Evolutionary conservation across 2,329 filamentous ascomycete genomes (phyloP).

Genomic region (Aspergillus sp.): DNA sequence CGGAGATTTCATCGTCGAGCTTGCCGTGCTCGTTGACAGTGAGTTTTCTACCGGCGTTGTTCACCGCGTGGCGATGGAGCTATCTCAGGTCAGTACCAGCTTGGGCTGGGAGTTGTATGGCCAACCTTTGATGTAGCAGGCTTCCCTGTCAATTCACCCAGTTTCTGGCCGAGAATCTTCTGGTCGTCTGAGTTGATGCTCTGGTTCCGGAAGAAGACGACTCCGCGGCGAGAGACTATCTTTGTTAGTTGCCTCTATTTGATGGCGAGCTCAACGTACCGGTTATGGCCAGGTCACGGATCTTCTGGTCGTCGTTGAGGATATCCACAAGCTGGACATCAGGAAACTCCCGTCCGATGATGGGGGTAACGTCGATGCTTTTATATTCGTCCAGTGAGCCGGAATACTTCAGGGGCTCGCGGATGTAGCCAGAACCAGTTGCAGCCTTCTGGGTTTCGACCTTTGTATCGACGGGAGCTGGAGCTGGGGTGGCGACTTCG

Average conservation of each 20-base stretch:
- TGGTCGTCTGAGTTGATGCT: constrained; percentile 62
- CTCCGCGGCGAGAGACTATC: constrained; percentile 65
- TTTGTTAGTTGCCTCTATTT: neutral
- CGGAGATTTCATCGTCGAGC: constrained; percentile 4
- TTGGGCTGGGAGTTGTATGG: too few species aligned
- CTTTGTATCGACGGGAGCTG: neutral
- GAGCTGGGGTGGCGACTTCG: neutral
- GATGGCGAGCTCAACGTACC: constrained; percentile 41
- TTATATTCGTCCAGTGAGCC: constrained; percentile 42
- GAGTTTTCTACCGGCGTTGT: neutral
- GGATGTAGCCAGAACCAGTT: neutral
- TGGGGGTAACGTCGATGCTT: constrained; percentile 43
- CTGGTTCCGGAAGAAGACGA: constrained; percentile 66
- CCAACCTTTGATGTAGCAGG: constrained; percentile 50
- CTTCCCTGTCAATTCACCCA: constrained; percentile 61
- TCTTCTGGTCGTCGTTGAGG: constrained; percentile 61
- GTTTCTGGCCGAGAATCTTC: constrained; percentile 61
- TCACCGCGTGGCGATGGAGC: neutral
- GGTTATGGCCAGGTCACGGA: constrained; percentile 67
- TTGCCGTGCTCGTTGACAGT: constrained; percentile 1
- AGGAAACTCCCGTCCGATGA: constrained; percentile 44
- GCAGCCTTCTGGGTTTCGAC: neutral
- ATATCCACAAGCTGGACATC: constrained; percentile 47
- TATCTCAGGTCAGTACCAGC: too few species aligned
- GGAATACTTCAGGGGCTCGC: constrained; percentile 3